phyloP scores from a whole-genome alignment of 306 rosid species.

The Casuarina glauca region DNA sequence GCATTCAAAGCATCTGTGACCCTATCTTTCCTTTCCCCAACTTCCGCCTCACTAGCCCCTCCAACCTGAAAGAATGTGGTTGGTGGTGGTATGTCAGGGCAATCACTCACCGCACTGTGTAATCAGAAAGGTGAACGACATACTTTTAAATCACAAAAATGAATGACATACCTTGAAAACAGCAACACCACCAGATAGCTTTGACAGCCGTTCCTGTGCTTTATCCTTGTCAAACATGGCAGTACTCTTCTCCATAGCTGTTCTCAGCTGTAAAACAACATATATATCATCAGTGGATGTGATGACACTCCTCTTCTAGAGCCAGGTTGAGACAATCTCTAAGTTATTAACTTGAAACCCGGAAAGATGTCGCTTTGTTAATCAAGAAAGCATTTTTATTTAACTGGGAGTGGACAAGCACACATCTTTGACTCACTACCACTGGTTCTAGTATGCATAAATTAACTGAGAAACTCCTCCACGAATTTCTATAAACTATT shows the following conservation, averaged over 20 bases:
- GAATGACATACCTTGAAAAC: conserved; percentile 71
- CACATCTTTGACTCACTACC: neutral
- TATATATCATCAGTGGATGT: conserved; percentile 16
- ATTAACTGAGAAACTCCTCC: neutral
- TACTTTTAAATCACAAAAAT: conserved; percentile 69
- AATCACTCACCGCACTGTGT: neutral
- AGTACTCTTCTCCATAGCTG: conserved; percentile 66
- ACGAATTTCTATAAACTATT: neutral
- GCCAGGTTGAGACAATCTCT: neutral
- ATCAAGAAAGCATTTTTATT: neutral
- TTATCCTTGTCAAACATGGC: conserved; percentile 89
- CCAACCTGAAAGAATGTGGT: conserved; percentile 65
- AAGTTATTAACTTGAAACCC: neutral
- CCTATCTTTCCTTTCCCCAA: conserved; percentile 95
- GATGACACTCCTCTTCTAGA: neutral
- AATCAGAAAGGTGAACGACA: conserved; percentile 18
- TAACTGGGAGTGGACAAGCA: neutral
- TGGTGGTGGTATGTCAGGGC: conserved; percentile 2
- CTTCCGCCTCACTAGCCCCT: conserved; percentile 90
- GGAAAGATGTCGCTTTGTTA: neutral
- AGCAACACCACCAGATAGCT: conserved; percentile 93
- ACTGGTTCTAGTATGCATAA: neutral
- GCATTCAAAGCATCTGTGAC: conserved; percentile 97
- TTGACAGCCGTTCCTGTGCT: conserved; percentile 90
- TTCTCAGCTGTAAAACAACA: conserved; percentile 59